Base-by-base conservation (phyloP, 1,284 basidiomycete genomes). In the Peniophora sp. region DNA sequence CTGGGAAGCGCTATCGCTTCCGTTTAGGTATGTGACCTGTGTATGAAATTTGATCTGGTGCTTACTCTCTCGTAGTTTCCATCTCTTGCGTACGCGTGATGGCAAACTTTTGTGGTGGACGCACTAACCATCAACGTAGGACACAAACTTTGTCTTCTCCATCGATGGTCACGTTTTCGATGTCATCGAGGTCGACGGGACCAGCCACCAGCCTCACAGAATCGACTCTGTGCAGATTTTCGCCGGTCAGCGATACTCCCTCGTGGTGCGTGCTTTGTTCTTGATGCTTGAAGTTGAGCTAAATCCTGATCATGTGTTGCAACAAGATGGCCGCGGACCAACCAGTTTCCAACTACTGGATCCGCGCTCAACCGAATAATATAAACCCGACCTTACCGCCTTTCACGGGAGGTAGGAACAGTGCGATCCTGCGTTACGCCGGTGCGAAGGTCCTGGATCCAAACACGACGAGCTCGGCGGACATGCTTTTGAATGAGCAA, bases 371-470 rank as follows among this genome's bases (percentile, higher is more conserved):
- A 2, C n/a, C n/a, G 5, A n/a, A 41, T 16, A 67, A 10, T 22
- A 54, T 24, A 10, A 2, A 10, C 24, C 19, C 10, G 24, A 23
- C 19, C 50, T 6, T 45, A 50, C 47, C 43, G 74, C 20, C 54
- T 59, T 51, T 0, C 64, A 63, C 9, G 72, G 72, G n/a, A n/a
- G n/a, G n/a, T 3, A 58, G 71, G 44, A 78, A 77, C 56, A 65
- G 67, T 16, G 82, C 78, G 2, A 77, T 84, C 51, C 58, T 83
- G 27, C 70, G 74, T 19, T 84, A 84, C 56, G 52, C 43, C 0
- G 73, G 74, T 5, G 81, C 80, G 2, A 55, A 63, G 0, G 52
- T 52, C 1, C 49, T 48, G 3, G 74, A 82, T 22, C 82, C 79
- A 0, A 70, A 62, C 3, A 69, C 68, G 23, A 63, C 57, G 14